These are phyloP conservation scores for Dendrobium chrysotoxum DNA, from an alignment of 106 monocot species.

Conservation along the genomic window DNA sequence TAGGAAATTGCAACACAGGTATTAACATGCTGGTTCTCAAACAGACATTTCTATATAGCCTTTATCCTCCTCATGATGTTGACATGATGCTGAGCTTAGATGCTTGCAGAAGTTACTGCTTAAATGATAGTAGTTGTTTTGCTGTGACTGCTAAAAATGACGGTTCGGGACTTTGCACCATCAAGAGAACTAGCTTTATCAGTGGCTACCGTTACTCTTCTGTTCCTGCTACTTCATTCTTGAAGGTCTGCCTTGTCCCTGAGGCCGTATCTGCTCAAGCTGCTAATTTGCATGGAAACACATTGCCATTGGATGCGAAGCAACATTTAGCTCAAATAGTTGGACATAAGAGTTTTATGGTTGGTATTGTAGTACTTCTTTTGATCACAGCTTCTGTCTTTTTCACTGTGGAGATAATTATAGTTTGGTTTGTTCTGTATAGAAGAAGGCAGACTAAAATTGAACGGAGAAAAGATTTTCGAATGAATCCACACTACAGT, in stretches of 20 bases:
- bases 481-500: slow-evolving; percentile 28
- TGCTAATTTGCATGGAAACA: slow-evolving; percentile 13
- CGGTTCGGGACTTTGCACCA: slow-evolving; percentile 37
- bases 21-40: slow-evolving; percentile 13
- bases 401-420: slow-evolving; percentile 22
- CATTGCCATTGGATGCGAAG: background rate
- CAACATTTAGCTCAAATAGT: background rate
- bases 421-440: slow-evolving; percentile 30
- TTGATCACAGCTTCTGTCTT: slow-evolving; percentile 30
- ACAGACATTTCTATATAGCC: slow-evolving; percentile 31
- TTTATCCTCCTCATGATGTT: slow-evolving; percentile 45
- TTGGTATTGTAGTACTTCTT: slow-evolving; percentile 24
- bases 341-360: slow-evolving; percentile 11
- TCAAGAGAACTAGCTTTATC: slow-evolving; percentile 29
- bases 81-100: slow-evolving; percentile 21
- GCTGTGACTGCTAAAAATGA: slow-evolving; percentile 32
- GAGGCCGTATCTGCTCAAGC: slow-evolving; percentile 27
- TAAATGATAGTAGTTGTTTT: slow-evolving; percentile 33
- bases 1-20: slow-evolving; percentile 23
- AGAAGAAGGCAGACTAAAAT: slow-evolving; percentile 13
- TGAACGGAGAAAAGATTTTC: slow-evolving; percentile 15
- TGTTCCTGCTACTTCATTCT: slow-evolving; percentile 26
- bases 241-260: slow-evolving; percentile 41
- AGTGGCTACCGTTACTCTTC: slow-evolving; percentile 32
- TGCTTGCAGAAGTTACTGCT: slow-evolving; percentile 25